Base-by-base conservation (phyloP, 306 rosid species). In the Cicer arietinum region DNA sequence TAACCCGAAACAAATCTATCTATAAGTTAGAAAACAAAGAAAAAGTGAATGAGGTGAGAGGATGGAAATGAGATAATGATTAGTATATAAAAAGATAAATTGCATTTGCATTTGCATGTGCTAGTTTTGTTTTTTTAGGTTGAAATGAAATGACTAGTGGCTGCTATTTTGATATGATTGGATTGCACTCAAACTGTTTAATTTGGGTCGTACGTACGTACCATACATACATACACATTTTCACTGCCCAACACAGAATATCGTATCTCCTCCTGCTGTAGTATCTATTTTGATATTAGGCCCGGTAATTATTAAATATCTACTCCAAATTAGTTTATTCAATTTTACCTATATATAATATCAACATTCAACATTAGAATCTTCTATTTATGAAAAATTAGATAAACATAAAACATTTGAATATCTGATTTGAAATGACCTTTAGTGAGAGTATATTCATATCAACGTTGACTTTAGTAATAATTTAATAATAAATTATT, bases 121-220 rank as follows among this genome's bases (percentile, higher is more conserved):
- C 60, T 52, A 11, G 1, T n/a, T 56, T n/a, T 22, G 30, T 8
- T 46, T 22, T 62, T 30, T 9, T 62, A 14, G 41, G 66, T 7
- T 3, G 57, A 70, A 69, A 64, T 46, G 71, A 30, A 66, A 67
- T 40, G 16, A 25, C 35, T 25, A 25, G 35, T 25, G 35, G 35
- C 35, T 44, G 70, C 35, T 45, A 42, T 54, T 42, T 62, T 40
- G 79, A 70, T 75, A 64, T 50, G 72, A 58, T 13, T 58, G 64
- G 77, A 41, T 80, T 67, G 25, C 64, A 66, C 54, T 30, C 1
- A 61, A 80, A 37, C 54, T 44, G 62, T 62, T 79, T 45, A 52
- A 22, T 70, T 73, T 45, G 64, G 65, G 69, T 37, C 77, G 78
- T 17, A 25, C 7, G 6, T n/a, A 53, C 35, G 22, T 22, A 14